Base-by-base conservation (phyloP, 2,329 filamentous ascomycete genomes). In the Sclerotinia nivalis region DNA sequence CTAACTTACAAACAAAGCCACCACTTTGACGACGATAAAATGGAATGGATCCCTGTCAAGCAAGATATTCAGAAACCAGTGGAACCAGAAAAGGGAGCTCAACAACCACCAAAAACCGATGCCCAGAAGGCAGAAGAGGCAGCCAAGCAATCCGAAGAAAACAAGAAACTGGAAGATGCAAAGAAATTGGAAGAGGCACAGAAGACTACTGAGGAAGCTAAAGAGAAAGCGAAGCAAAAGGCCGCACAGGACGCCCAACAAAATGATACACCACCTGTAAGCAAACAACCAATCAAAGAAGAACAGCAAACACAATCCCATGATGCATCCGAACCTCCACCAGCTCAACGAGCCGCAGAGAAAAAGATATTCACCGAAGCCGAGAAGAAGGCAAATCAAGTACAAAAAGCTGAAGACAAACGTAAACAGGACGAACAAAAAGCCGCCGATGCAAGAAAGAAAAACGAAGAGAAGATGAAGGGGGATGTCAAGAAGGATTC, bases 21-120 rank as follows among this genome's bases (percentile, higher is more conserved):
- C 68, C 74, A 78, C 12, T 85, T 84, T 66, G 77, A 83, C 31
- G 76, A 81, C 20, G 72, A 77, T 13, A 76, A 78, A 66, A 79
- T 80, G 76, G 76, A 80, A 71, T 80, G 79, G 79, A 71, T 80
- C 18, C 66, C 66, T 34, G 43, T 69, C 12, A 45, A 28, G 28
- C 67, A 66, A 61, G 54, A 66, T 13, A 10, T 45, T 25, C 67
- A 69, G 15, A 58, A 34, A 61, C 40, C 69, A 40, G 50, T 66
- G 65, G 60, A 55, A 60, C 67, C 65, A 70, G 72, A 10, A 79
- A 61, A 76, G 75, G 18, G 52, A 76, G 50, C 65, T 71, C 12
- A 74, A 49, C 45, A 74, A 72, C 15, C 58, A 15, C 34, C 55
- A 18, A 50, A 59, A 50, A 68, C 28, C 5, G 40, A 68, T 13